Base-by-base conservation (phyloP, 768 basidiomycete genomes). In the Lactifluus rugatus region DNA sequence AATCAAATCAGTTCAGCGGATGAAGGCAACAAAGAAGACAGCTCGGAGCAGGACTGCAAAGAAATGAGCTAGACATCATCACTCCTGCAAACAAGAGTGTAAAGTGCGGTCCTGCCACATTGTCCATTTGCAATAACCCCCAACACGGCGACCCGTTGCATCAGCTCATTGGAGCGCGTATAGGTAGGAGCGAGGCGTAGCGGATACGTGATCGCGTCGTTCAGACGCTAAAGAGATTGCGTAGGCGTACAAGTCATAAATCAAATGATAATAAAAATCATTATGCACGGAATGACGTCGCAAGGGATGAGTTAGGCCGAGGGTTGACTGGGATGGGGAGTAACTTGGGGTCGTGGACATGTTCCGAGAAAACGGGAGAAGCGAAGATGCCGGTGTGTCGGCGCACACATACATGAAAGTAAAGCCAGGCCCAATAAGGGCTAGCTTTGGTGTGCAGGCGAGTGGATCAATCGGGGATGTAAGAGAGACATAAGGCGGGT, bases 391-490 rank as follows among this genome's bases (percentile, higher is more conserved):
- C 85, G 69, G 76, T 84, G 87, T 87, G 68, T 89, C 73, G 85
- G 85, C 83, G 75, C 74, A 77, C 76, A 61, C 57, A 54, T 62
- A 52, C 50, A 61, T 48, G 62, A 62, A 61, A 76, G 82, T 83
- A 84, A 79, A 78, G 83, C 84, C 81, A 75, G 81, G 85, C 85
- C 79, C 87, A 87, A 66, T 70, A 88, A 87, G 85, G 80, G 85
- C 83, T 86, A 84, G 83, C 84, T 83, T 78, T 79, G 61, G 60
- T 62, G 65, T 64, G 69, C 64, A 64, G 70, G 79, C 75, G 83
- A 79, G 74, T 68, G 72, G 80, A 73, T 68, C 63, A 75, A 79
- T 75, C 60, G 60, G 68, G 78, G 81, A 59, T 23, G 69, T 67
- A 69, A 68, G 58, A 58, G 65, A 57, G 41, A 62, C 56, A 54